Conservation (phyloP, 2,329 filamentous ascomycete genomes). For the Apiospora aurea region DNA sequence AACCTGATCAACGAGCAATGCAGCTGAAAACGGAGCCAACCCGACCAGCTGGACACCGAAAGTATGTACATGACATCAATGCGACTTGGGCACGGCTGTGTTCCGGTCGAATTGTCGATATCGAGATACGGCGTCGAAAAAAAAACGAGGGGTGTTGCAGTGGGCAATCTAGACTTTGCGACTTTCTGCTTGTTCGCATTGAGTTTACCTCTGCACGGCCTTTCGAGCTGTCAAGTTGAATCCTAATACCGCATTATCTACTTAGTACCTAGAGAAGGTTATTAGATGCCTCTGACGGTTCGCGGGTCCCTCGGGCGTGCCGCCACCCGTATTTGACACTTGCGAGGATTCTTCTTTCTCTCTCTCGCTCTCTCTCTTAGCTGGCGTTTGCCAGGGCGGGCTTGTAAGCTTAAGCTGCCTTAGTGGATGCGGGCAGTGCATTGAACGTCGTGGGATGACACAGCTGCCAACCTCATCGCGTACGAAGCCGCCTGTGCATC, state of each 20-base stretch:
- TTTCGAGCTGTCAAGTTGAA: constrained; percentile 3
- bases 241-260: not conserved
- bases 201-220: not conserved
- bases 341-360: not conserved
- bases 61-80: not conserved
- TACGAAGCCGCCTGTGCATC: not conserved
- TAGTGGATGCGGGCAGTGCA: constrained; percentile 9
- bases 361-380: no score
- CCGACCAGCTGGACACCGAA: not conserved
- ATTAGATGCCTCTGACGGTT: not conserved
- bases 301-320: not conserved
- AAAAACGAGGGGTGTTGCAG: not conserved
- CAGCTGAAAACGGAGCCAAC: constrained; percentile 8
- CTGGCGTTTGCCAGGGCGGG: not conserved
- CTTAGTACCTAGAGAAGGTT: no score
- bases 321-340: not conserved
- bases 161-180: not conserved
- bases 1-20: not conserved
- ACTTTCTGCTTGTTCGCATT: not conserved
- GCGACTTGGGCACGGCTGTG: not conserved
- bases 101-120: not conserved
- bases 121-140: not conserved
- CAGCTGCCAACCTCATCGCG: not conserved
- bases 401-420: not conserved
- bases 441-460: constrained; percentile 5